Evolutionary conservation across 1,139 yeast species (phyloP).

Genomic region (Taiozyma sp.): DNA sequence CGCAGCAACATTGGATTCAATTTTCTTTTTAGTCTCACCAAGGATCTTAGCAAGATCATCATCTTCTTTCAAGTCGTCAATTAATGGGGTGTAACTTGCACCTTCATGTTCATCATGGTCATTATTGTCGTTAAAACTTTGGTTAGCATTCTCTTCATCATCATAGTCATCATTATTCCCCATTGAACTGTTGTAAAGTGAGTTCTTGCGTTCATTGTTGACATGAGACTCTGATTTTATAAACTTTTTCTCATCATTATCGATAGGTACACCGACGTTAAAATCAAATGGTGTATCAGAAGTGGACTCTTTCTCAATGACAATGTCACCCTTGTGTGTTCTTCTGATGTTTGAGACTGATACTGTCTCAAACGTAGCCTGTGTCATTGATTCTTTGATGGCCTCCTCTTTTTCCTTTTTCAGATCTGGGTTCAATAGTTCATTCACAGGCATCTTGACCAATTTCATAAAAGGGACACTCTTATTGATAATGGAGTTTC

Average conservation of each 20-base stretch:
- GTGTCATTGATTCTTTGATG: slow-evolving; percentile 59
- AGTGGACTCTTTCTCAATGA: slow-evolving; percentile 52
- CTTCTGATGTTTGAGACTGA: slow-evolving; percentile 59
- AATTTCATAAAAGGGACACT: slow-evolving; percentile 43
- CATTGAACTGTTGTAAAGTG: slow-evolving; percentile 23
- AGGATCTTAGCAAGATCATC: slow-evolving; percentile 15
- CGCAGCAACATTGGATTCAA: slow-evolving; percentile 8
- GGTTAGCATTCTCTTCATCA: slow-evolving; percentile 2
- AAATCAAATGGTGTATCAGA: slow-evolving; percentile 27
- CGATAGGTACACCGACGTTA: slow-evolving; percentile 29
- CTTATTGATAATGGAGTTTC: slow-evolving; percentile 40
- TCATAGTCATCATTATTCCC: slow-evolving; percentile 17
- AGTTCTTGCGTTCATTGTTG: slow-evolving; percentile 6
- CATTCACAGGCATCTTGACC: slow-evolving; percentile 55
- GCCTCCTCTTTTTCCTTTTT: slow-evolving; percentile 66
- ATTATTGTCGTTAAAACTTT: slow-evolving; percentile 8
- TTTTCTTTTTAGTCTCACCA: slow-evolving; percentile 12
- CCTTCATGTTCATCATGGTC: slow-evolving; percentile 9
- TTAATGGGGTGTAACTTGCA: neutral
- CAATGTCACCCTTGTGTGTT: slow-evolving; percentile 84
- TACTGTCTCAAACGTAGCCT: slow-evolving; percentile 55
- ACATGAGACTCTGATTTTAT: slow-evolving; percentile 9
- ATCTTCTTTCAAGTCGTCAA: slow-evolving; percentile 10
- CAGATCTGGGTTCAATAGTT: slow-evolving; percentile 66
- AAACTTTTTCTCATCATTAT: slow-evolving; percentile 28